A percentile compares a stretch with the other conserved stretches of the same genome.
phyloP scores from a whole-genome alignment of 192 early-diverging fungal species.

The Lobosporangium transversale region DNA sequence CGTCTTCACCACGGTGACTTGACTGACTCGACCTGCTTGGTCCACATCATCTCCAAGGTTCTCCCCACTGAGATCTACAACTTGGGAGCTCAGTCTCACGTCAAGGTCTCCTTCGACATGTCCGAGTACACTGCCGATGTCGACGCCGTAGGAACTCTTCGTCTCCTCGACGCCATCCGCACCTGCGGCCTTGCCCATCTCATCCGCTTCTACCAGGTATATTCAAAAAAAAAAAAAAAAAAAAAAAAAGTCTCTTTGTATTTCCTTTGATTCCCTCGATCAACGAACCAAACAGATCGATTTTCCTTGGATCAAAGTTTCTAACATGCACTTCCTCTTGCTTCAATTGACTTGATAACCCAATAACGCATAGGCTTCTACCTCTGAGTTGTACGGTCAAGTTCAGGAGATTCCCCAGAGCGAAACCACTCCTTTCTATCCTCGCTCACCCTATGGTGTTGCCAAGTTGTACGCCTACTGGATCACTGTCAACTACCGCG shows the following conservation, averaged over 20 bases:
- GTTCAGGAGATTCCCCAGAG: slow-evolving; percentile 80
- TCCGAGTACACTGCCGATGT: slow-evolving; percentile 86
- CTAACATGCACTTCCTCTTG: neutral
- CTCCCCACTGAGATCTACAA: slow-evolving; percentile 84
- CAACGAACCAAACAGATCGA: neutral
- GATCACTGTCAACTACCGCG: slow-evolving; percentile 85
- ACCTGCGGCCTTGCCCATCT: slow-evolving; percentile 74
- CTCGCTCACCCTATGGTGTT: slow-evolving; percentile 83
- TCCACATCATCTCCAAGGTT: slow-evolving; percentile 78
- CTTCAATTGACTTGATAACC: neutral
- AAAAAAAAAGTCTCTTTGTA: too few relatives aligned
- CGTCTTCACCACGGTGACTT: slow-evolving; percentile 85
- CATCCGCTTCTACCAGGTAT: slow-evolving; percentile 71
- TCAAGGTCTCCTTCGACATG: slow-evolving; percentile 82
- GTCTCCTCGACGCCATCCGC: slow-evolving; percentile 82
- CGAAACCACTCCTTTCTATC: slow-evolving; percentile 86
- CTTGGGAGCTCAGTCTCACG: slow-evolving; percentile 81
- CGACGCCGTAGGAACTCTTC: slow-evolving; percentile 81
- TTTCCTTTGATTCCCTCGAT: neutral
- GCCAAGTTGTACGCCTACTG: slow-evolving; percentile 85
- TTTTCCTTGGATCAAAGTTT: too few relatives aligned
- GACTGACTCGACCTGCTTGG: slow-evolving; percentile 82
- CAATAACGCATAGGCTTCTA: slow-evolving; percentile 66
- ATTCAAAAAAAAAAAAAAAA: too few relatives aligned
- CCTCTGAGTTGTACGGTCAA: slow-evolving; percentile 83